Evolutionary conservation across 148 eudicot genomes (phyloP), one percentile per base, ranked within the genome.

Genomic region (Rhododendron ovatum): DNA sequence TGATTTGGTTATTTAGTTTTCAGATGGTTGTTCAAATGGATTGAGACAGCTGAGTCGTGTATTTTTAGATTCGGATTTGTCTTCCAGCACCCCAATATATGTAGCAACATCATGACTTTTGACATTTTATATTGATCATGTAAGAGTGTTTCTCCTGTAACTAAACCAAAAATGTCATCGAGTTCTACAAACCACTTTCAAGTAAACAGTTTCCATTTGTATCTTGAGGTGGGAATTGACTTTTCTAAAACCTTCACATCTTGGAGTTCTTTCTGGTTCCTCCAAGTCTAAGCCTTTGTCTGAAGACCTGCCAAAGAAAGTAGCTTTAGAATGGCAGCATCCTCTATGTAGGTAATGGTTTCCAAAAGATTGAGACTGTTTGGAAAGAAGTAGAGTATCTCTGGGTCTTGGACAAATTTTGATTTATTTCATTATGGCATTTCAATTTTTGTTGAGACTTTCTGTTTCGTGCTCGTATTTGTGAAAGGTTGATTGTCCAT

Each of bases 1-100:
- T 33, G 14, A 79, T 90, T 98, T 96, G 98, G 79, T 33, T 63
- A 33, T 50, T 83, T 75, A 35, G 43, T 26, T 37, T 61, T 61
- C 35, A 24, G 14, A 82, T 39, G 5, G 51, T 3, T 39, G 63
- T 30, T 11, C 53, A 5, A 65, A 9, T n/a, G 30, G 33, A 12
- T 65, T 65, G 12, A 24, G 75, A 61, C 24, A 30, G 15, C 35
- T 39, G 2, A 9, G 30, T 47, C 47, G 17, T 30, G 50, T 47
- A 18, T 30, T 37, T 71, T 37, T 71, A 84, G 18, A 57, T 69
- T 48, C 20, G 18, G 18, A 69, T 30, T 45, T 83, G 43, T 45
- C 43, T 26, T 6, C 15, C 73, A 37, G 84, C 73, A 65, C 33
- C 73, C 73, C 13, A 65, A n/a, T 65, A 9, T 10, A 26, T 65